Percentiles rank a stretch among this genome's conserved stretches.
Conservation (phyloP, 1,284 basidiomycete genomes). For the Naganishia liquefaciens region DNA sequence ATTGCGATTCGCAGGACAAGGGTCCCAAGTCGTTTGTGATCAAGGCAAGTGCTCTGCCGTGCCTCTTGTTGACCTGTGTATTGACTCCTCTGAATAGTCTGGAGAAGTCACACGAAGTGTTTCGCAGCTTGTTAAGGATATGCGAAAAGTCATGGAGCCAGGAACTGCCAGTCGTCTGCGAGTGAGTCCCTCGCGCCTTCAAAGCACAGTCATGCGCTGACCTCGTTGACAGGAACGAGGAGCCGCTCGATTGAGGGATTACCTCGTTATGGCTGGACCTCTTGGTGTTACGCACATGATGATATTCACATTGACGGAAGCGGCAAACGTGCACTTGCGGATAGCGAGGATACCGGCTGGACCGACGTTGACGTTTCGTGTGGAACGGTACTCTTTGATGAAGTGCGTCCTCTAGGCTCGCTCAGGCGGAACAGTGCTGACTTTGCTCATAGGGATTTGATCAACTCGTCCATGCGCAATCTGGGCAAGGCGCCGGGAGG, state of each 20-base stretch:
- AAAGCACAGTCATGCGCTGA: neutral
- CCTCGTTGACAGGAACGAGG: conserved; percentile 72
- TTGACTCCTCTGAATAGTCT: conserved; percentile 55
- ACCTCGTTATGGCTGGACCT: conserved; percentile 85
- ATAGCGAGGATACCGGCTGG: conserved; percentile 88
- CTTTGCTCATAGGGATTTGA: conserved; percentile 43
- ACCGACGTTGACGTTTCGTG: conserved; percentile 88
- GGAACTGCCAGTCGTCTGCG: conserved; percentile 89
- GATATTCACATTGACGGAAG: conserved; percentile 82
- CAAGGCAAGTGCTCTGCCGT: conserved; percentile 57
- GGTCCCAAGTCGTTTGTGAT: conserved; percentile 72
- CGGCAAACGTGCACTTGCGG: conserved; percentile 75
- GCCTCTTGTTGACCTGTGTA: conserved; percentile 17
- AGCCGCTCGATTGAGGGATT: conserved; percentile 92
- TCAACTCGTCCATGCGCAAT: conserved; percentile 49
- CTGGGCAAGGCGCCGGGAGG: conserved; percentile 51
- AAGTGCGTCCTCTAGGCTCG: conserved; percentile 54
- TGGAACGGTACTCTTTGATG: conserved; percentile 88
- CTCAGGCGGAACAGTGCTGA: conserved; percentile 12
- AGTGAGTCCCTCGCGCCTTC: conserved; percentile 58
- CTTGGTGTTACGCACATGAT: conserved; percentile 91
- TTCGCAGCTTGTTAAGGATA: conserved; percentile 82
- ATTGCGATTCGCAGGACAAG: conserved; percentile 39
- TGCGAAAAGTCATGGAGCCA: conserved; percentile 95
- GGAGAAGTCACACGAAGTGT: conserved; percentile 88